phyloP scores from a whole-genome alignment of 495 filamentous ascomycete genomes.

The Hypoxylon cercidicola region DNA sequence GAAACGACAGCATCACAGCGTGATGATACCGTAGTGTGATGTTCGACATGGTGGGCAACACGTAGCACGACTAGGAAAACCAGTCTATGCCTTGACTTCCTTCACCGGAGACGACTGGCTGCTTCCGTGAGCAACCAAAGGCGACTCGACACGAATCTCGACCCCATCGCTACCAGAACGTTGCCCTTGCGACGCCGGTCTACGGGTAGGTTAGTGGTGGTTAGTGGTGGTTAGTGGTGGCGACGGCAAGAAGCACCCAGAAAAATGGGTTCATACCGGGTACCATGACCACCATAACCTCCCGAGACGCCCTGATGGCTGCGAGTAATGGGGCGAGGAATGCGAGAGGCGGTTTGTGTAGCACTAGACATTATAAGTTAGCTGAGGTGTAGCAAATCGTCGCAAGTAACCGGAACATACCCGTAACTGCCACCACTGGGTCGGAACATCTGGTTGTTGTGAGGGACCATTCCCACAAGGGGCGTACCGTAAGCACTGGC shows the following conservation, averaged over 20 bases:
- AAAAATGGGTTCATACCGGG: constrained; percentile 18
- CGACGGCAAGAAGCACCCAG: neutral
- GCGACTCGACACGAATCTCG: constrained; percentile 61
- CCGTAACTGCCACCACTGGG: constrained; percentile 3
- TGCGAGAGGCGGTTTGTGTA: too few species aligned
- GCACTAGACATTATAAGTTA: constrained; percentile 16
- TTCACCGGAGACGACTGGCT: constrained; percentile 62
- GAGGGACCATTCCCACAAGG: constrained; percentile 61
- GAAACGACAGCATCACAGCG: neutral
- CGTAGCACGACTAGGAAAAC: neutral
- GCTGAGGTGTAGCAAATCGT: neutral
- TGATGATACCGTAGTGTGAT: constrained; percentile 24
- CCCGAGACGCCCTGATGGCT: constrained; percentile 1
- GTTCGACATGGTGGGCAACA: constrained; percentile 3
- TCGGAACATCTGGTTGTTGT: constrained; percentile 46
- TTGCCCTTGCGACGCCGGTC: constrained; percentile 52
- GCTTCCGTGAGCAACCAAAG: constrained; percentile 60
- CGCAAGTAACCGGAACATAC: constrained; percentile 9
- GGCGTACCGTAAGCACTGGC: constrained; percentile 66
- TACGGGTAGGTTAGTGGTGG: constrained; percentile 25
- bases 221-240: neutral
- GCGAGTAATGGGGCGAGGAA: too few species aligned
- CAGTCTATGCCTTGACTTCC: constrained; percentile 51
- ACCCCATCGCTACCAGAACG: constrained; percentile 57
- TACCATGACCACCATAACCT: constrained; percentile 1